Base-by-base conservation (phyloP, 2,329 filamentous ascomycete species). In the Claviceps arundinis region DNA sequence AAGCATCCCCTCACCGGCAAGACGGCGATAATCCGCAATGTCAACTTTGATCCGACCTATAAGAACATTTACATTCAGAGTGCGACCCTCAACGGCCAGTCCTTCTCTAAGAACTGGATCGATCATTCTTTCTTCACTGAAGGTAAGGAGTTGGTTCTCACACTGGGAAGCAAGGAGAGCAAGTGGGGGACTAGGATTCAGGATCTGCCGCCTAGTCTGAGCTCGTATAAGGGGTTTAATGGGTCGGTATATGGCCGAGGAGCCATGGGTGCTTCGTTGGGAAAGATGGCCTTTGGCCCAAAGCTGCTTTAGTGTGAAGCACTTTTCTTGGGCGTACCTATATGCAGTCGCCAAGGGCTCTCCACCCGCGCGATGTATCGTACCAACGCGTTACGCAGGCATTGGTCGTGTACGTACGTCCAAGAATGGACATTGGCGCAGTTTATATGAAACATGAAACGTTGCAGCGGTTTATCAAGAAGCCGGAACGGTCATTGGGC, bases 51-150 rank as follows among this genome's bases (percentile, higher is more conserved):
- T 50, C 62, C 79, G 0, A 61, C 49, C 0, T 82, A 84, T 55
- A 60, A 71, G 55, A 72, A 73, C 16, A 73, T 86, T 0, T 87
- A 78, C 55, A 80, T 87, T 11, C 83, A 87, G 65, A 80, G 69
- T 43, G 84, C 77, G 1, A 85, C 72, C 6, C 66, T 85, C 34
- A 65, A 87, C 59, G 83, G 82, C 1, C 57, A 73, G 58, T 62
- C 68, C 0, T 87, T 83, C 61, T 77, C 73, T 0, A 77, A 73
- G 65, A 87, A 80, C 61, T 87, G 83, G 83, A 68, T 87, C 14
- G 73, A 75, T 41, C 83, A 87, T 65, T 75, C 73, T 48, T 87
- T 87, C 60, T 87, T 85, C 61, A 67, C 75, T 0, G 72, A 85
- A 5, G 84, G 84, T 1, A 80, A 78, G 14, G 72, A 80, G 51